A percentile compares a stretch with the other conserved stretches of the same genome.
phyloP scores from a whole-genome alignment of 371 early-diverging fungal species.

The Parasitella parasitica region DNA sequence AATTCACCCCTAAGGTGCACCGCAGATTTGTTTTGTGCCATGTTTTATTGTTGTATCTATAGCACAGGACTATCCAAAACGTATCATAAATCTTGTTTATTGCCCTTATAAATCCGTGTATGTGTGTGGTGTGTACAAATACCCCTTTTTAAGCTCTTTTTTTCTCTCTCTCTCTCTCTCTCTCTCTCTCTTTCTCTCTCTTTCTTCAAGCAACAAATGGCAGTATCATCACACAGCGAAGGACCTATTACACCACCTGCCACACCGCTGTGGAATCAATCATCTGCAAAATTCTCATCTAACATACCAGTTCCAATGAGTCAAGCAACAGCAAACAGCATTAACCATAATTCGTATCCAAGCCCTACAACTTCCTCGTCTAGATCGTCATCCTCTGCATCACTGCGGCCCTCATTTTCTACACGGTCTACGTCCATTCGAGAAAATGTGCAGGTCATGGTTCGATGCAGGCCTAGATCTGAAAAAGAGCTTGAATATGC shows the following conservation, averaged over 20 bases:
- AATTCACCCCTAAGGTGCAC: background rate
- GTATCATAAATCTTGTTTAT: background rate
- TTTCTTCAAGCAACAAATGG: background rate
- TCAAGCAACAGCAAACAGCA: background rate
- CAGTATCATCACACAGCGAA: background rate
- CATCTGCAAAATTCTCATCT: background rate
- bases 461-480: constrained; percentile 39
- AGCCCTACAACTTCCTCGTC: background rate
- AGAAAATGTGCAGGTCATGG: constrained; percentile 45
- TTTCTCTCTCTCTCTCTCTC: background rate
- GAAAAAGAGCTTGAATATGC: constrained; percentile 17
- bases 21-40: too few relatives aligned
- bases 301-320: background rate
- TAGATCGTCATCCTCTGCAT: background rate
- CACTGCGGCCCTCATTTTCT: constrained; percentile 10
- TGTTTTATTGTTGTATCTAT: background rate
- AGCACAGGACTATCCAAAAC: background rate
- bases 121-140: background rate
- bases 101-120: background rate
- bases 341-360: background rate
- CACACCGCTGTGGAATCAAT: constrained; percentile 14
- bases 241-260: constrained; percentile 13
- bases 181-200: background rate
- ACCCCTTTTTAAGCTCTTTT: background rate
- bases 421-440: constrained; percentile 12